phyloP scores from a whole-genome alignment of 495 filamentous ascomycete species.

The Penicillium maclennaniae region DNA sequence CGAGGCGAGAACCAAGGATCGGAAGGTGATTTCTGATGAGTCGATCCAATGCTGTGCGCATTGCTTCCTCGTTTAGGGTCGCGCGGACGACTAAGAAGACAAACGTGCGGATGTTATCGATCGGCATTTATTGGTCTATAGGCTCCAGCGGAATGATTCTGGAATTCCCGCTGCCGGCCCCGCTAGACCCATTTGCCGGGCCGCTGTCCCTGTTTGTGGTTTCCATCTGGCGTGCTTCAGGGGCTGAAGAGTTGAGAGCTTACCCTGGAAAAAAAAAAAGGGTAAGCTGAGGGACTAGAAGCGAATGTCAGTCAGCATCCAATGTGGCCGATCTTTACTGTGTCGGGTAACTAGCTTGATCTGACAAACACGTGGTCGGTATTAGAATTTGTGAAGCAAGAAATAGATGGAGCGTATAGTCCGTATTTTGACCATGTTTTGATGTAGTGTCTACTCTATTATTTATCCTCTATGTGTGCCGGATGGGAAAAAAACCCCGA shows the following conservation, averaged over 20 bases:
- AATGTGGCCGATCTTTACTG: neutral
- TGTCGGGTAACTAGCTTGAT: neutral
- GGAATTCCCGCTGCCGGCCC: neutral
- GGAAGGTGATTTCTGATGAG: conserved; percentile 2
- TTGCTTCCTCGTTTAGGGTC: neutral
- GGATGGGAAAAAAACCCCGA: neutral
- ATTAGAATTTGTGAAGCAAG: too few species aligned
- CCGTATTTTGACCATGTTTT: neutral
- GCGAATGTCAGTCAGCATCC: too few species aligned
- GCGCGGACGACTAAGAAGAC: neutral
- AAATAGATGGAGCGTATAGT: neutral
- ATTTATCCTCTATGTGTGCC: neutral
- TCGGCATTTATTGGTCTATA: neutral
- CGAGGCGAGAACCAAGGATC: neutral
- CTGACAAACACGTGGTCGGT: too few species aligned
- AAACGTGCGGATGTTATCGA: neutral
- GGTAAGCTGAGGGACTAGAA: neutral
- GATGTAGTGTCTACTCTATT: neutral
- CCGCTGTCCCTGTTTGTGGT: too few species aligned
- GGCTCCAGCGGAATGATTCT: neutral
- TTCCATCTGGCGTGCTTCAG: neutral
- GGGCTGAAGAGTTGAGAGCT: neutral
- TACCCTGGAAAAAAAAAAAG: neutral
- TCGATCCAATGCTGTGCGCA: neutral
- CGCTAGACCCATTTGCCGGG: neutral